Base-by-base conservation (phyloP, 257 asterid genomes). In the Penstemon newberryi region DNA sequence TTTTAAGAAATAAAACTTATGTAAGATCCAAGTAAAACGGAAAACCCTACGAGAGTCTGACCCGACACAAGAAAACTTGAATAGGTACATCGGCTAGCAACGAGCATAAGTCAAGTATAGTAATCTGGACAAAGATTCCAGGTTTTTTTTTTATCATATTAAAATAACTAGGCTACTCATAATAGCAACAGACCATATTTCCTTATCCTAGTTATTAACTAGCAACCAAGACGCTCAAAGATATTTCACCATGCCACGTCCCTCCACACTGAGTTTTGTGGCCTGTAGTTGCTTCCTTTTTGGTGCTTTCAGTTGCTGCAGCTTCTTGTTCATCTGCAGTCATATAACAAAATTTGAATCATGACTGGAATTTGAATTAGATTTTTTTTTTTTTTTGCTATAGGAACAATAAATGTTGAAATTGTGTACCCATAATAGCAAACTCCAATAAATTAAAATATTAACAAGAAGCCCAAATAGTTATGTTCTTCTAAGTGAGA, bases 181-280 rank as follows among this genome's bases (percentile, higher is more conserved):
- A 3, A 40, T 18, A 5, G 15, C 4, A 51, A 45, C 0, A 7
- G 33, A 37, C 9, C 55, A 39, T 44, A 60, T n/a, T n/a, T 11
- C 15, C 64, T 8, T 25, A 60, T 51, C 66, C 67, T 58, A 56
- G 49, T 53, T 57, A 53, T 1, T 25, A 25, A 50, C 8, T 40
- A 63, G 39, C 61, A 40, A 62, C 49, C 62, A 13, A 65, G 66
- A n/a, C 10, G 18, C 15, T 74, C 73, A 91, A 36, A 93, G 86
- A 73, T 93, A 93, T 72, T 93, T 93, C 55, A 90, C 87, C 99
- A 93, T 93, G 62, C 96, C 96, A 43, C 97, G 99, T 15, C 96
- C 97, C 85, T 88, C 97, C 75, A 84, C 96, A 1, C 99, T 90
- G 73, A 88, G 89, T 74, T 85, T 93, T 7, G 97, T 84, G 9